phyloP scores from a whole-genome alignment of 768 basidiomycete species.

The Cystofilobasidium ferigula region DNA sequence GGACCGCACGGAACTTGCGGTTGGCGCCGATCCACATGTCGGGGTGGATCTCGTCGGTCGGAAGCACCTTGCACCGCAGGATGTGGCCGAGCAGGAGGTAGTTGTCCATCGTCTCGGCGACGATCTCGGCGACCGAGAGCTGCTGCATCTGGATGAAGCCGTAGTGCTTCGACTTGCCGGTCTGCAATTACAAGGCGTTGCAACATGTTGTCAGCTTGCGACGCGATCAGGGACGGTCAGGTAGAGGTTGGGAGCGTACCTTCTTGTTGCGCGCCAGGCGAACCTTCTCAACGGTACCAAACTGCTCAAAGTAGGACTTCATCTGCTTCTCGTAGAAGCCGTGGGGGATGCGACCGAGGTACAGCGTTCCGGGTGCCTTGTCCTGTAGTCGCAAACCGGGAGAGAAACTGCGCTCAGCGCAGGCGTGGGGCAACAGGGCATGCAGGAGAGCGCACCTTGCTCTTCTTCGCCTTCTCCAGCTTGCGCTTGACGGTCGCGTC shows the following conservation, averaged over 20 bases:
- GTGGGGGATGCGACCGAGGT: conserved; percentile 82
- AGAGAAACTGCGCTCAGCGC: neutral
- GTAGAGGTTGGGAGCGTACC: conserved; percentile 39
- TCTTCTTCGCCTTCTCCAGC: conserved; percentile 48
- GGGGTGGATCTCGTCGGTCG: conserved; percentile 80
- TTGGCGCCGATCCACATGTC: conserved; percentile 96
- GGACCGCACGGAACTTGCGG: conserved; percentile 72
- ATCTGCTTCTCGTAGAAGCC: conserved; percentile 97
- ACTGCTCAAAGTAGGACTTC: conserved; percentile 84
- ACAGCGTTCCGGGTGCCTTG: conserved; percentile 70
- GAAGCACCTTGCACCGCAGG: conserved; percentile 67
- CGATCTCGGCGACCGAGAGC: conserved; percentile 78
- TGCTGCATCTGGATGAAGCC: conserved; percentile 92
- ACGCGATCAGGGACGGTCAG: neutral
- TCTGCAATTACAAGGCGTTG: conserved; percentile 44
- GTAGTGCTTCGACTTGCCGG: conserved; percentile 91
- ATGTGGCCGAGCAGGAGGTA: conserved; percentile 92
- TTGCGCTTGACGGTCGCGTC: conserved; percentile 61
- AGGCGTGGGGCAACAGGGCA: neutral
- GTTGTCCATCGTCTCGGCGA: conserved; percentile 98
- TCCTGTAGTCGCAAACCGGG: conserved; percentile 38
- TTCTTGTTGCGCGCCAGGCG: conserved; percentile 88
- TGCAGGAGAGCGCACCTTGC: conserved; percentile 48
- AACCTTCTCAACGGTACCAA: conserved; percentile 76
- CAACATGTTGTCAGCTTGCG: neutral